Base-by-base conservation (phyloP, 306 rosid genomes). In the Lathyrus sativus region DNA sequence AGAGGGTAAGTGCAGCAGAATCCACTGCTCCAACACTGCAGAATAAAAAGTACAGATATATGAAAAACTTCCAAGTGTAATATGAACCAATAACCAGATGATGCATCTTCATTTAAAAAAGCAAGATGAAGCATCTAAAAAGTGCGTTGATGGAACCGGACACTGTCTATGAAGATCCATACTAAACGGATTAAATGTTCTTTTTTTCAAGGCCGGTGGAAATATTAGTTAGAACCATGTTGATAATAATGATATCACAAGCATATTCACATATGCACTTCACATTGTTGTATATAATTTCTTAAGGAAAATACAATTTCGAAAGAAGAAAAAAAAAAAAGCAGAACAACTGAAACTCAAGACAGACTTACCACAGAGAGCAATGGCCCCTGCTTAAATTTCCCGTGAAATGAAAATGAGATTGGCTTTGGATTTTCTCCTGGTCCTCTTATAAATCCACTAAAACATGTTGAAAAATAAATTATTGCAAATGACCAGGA, bases 21-120 rank as follows among this genome's bases (percentile, higher is more conserved):
- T 64, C 98, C 98, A 71, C 88, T 90, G 81, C 90, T 92, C 98
- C 98, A 92, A 74, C 91, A 88, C 98, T 92, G 93, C 83, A 88
- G 31, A 67, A 48, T 28, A 6, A 44, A 31, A 13, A 50, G n/a
- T 19, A 41, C 4, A 1, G n/a, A n/a, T 3, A 15, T 11, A 59
- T 15, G 50, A 39, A 68, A 49, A 71, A 18, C 11, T 65, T 76
- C 15, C n/a, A 28, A 62, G 51, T 50, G n/a, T 62, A 17, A 53
- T 46, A 26, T n/a, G 31, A 71, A 61, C 29, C 10, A 12, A 31
- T 43, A 13, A 38, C 71, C 45, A 53, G 50, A 72, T 44, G 64
- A 57, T 14, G 55, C 59, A 38, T 45, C 75, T 24, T 35, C 8
- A 7, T 35, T 6, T 6, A 6, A 35, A 35, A 35, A 35, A 35